Conservation (phyloP, 768 basidiomycete genomes). For the Kwoniella dejecticola region DNA sequence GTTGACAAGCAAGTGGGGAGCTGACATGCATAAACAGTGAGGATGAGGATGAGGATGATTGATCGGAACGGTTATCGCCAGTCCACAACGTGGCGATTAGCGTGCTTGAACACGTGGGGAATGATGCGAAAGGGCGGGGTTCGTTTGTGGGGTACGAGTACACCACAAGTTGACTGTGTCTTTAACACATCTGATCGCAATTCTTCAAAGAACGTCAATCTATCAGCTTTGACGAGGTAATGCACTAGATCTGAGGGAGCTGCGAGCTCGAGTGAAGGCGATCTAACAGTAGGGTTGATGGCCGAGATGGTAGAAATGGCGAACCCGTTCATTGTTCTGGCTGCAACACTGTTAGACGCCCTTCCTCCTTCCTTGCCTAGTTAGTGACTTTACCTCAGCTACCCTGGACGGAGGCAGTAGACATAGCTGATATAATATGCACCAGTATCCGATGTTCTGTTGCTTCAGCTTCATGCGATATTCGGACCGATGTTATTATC, state of each 20-base stretch:
- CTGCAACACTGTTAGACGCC: slow-evolving; percentile 30
- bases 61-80: no score
- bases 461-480: slow-evolving; percentile 42
- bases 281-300: no score
- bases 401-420: background rate
- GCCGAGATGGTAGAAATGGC: slow-evolving; percentile 8
- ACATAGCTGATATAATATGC: background rate
- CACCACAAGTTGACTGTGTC: background rate
- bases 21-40: no score
- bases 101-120: slow-evolving; percentile 3
- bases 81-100: slow-evolving; percentile 9
- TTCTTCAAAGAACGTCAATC: no score
- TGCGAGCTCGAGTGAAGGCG: no score
- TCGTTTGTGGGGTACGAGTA: background rate
- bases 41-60: no score
- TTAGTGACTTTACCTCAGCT: slow-evolving; percentile 11
- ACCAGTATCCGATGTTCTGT: slow-evolving; percentile 29
- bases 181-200: no score
- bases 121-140: slow-evolving; percentile 9
- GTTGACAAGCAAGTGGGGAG: no score
- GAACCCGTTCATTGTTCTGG: slow-evolving; percentile 28
- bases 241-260: no score
- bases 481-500: slow-evolving; percentile 49
- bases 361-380: slow-evolving; percentile 30
- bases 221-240: no score